Evolutionary conservation across 2,329 filamentous ascomycete species (phyloP).

Genomic region (Monosporascus sp.): DNA sequence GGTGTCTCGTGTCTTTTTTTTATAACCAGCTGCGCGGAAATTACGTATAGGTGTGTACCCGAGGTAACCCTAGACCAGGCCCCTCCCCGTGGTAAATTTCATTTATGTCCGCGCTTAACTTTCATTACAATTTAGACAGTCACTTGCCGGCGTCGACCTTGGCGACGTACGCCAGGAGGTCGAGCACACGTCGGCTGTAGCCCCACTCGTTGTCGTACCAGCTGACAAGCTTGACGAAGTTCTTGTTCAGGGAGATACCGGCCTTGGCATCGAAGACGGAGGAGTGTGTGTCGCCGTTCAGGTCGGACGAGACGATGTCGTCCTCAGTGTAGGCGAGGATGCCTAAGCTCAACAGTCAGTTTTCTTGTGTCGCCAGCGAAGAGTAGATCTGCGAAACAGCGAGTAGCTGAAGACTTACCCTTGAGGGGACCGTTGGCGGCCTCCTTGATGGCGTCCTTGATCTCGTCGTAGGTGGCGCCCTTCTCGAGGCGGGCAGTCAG

Average conservation of each 20-base stretch:
- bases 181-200: constrained; percentile 92
- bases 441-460: constrained; percentile 88
- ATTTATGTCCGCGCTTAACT: neutral
- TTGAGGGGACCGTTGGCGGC: constrained; percentile 80
- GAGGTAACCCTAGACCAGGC: too few species aligned
- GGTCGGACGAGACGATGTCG: constrained; percentile 87
- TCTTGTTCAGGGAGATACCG: constrained; percentile 95
- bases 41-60: too few species aligned
- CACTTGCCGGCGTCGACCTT: constrained; percentile 64
- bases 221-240: constrained; percentile 97
- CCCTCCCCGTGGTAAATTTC: too few species aligned
- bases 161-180: constrained; percentile 74
- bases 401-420: constrained; percentile 50
- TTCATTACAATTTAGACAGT: constrained; percentile 22
- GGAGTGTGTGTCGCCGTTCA: constrained; percentile 88
- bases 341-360: constrained; percentile 43
- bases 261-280: constrained; percentile 99
- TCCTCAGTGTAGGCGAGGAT: constrained; percentile 96
- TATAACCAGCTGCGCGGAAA: too few species aligned
- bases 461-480: constrained; percentile 79
- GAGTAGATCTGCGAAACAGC: neutral
- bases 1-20: too few species aligned
- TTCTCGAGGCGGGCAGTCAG: constrained; percentile 93
- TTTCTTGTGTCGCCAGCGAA: neutral
- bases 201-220: constrained; percentile 99